Evolutionary conservation across 352 stramenopile genomes (phyloP), one percentile per base, ranked within the genome.

Genomic region (Globisporangium alternatum): DNA sequence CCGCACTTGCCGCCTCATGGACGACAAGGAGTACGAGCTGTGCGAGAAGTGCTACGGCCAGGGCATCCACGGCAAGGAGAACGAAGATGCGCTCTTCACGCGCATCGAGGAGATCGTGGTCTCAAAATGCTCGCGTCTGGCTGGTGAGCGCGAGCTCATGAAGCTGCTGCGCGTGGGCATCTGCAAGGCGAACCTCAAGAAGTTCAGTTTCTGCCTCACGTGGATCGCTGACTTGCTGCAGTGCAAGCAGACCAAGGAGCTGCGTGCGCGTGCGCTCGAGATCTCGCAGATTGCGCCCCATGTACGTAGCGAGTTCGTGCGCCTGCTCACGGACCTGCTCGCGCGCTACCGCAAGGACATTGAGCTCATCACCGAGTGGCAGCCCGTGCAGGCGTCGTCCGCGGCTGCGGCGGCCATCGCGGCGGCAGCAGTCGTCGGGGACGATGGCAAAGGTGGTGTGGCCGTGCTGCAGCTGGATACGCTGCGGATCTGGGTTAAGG

Each of bases 111-210:
- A 78, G 33, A 89, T 88, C 51, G 81, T 90, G 7, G 66, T 90
- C 49, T 67, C 69, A 6, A 89, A 90, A 53, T 90, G 79, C 52
- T 70, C 80, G 41, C 72, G 66, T 5, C 71, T 92, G 7, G 70
- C 60, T 19, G 68, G 54, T 22, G 83, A 92, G 58, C 78, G 72
- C 25, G 79, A 84, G 17, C 66, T 92, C 19, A 75, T 90, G 48
- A 65, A 71, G 59, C 69, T 92, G 41, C 69, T 92, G 51, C 79
- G 78, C n/a, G 70, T 82, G 7, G 83, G 81, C 8, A 89, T 92
- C 65, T 92, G 83, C 71, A 92, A 92, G 56, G 81, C 72, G 62
- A 92, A 90, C 52, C 67, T 90, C 19, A 92, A 92, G 61, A 92
- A 92, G 66, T 92, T 88, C 39, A 89, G 78, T 51, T 92, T 92